phyloP scores from a whole-genome alignment of 2,329 filamentous ascomycete species.

The Verticillium alfalfae region DNA sequence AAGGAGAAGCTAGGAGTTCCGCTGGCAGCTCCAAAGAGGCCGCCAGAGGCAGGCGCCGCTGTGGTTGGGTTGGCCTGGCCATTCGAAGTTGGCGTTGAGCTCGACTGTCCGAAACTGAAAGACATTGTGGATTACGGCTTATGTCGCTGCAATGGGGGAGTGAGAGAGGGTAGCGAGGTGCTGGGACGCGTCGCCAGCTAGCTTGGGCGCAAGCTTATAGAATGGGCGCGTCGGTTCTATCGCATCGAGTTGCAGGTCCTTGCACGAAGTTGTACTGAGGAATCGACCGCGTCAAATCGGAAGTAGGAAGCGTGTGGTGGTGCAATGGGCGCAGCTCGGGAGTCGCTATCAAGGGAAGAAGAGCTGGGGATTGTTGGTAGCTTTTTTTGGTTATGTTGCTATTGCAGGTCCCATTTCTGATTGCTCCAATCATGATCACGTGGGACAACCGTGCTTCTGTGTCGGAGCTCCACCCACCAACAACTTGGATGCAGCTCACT shows the following conservation, averaged over 20 bases:
- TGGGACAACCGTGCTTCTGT: not conserved
- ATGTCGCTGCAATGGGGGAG: not conserved
- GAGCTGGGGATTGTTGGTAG: not conserved
- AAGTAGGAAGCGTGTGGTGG: not conserved
- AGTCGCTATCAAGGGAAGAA: not conserved
- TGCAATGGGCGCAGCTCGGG: not conserved
- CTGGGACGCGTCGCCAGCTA: not conserved
- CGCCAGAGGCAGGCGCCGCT: conserved; percentile 29
- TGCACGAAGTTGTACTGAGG: not conserved
- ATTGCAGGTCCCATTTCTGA: not conserved
- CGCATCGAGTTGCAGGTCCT: not conserved
- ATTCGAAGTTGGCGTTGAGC: conserved; percentile 17
- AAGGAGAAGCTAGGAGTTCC: conserved; percentile 35
- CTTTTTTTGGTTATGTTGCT: not conserved
- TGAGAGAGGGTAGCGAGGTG: not conserved
- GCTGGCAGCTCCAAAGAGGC: conserved; percentile 31
- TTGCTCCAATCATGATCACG: not conserved
- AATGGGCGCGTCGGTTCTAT: not conserved
- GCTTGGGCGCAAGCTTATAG: not conserved
- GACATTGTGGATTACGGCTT: conserved; percentile 20
- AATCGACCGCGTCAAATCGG: not conserved
- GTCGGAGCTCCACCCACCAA: not conserved
- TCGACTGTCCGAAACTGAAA: conserved; percentile 30
- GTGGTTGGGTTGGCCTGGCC: conserved; percentile 18
- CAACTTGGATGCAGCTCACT: not conserved